phyloP scores from a whole-genome alignment of 768 basidiomycete species.

The Suillus weaverae region DNA sequence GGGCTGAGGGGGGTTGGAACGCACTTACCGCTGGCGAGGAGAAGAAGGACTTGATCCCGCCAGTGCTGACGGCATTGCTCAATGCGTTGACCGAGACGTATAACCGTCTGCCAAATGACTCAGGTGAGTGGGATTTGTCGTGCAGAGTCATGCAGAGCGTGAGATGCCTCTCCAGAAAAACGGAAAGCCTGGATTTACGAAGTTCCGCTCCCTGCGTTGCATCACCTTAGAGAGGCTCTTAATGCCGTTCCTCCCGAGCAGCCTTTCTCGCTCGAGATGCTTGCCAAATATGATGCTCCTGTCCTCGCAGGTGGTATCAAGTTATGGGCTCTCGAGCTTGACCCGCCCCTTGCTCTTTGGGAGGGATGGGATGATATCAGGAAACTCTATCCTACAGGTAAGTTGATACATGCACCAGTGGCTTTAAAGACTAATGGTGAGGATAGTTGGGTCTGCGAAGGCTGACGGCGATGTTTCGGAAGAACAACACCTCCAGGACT shows the following conservation, averaged over 20 bases:
- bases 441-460: slow-evolving; percentile 55
- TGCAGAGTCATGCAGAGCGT: background rate
- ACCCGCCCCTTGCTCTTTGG: slow-evolving; percentile 81
- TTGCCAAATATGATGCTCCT: slow-evolving; percentile 79
- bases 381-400: slow-evolving; percentile 75
- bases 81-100: slow-evolving; percentile 65
- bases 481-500: slow-evolving; percentile 60
- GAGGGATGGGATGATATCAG: slow-evolving; percentile 93
- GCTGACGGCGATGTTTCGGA: slow-evolving; percentile 53
- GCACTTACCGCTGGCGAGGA: slow-evolving; percentile 53
- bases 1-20: slow-evolving; percentile 84
- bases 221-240: slow-evolving; percentile 82
- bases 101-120: slow-evolving; percentile 55
- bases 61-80: slow-evolving; percentile 70
- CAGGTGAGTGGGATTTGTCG: slow-evolving; percentile 43
- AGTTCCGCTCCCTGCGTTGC: slow-evolving; percentile 78
- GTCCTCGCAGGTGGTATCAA: slow-evolving; percentile 85
- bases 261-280: slow-evolving; percentile 51
- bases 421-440: background rate
- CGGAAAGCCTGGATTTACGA: slow-evolving; percentile 96
- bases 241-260: slow-evolving; percentile 63
- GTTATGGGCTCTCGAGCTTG: slow-evolving; percentile 89
- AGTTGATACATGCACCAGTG: slow-evolving; percentile 12
- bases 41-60: slow-evolving; percentile 67
- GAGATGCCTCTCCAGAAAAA: slow-evolving; percentile 51